phyloP scores from a whole-genome alignment of 1,139 yeast genomes.

The Sugiyamaella castrensis region DNA sequence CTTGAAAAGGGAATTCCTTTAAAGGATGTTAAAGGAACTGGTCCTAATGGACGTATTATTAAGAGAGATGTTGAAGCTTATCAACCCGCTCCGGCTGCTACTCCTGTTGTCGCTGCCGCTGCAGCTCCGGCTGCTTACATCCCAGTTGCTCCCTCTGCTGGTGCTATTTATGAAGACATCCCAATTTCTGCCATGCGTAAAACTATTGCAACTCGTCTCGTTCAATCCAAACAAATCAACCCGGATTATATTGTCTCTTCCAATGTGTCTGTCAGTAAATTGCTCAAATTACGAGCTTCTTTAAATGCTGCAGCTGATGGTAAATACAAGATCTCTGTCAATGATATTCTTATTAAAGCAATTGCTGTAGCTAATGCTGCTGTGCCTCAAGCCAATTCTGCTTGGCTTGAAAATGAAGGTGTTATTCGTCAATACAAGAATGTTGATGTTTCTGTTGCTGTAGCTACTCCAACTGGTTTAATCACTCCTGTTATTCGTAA shows the following conservation, averaged over 20 bases:
- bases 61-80: conserved; percentile 83
- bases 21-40: conserved; percentile 82
- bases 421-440: conserved; percentile 87
- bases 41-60: conserved; percentile 92
- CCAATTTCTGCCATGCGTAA: conserved; percentile 92
- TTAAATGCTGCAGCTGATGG: conserved; percentile 84
- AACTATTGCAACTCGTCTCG: conserved; percentile 85
- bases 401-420: conserved; percentile 87
- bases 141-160: conserved; percentile 51
- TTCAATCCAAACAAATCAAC: conserved; percentile 77
- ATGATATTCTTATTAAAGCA: conserved; percentile 93
- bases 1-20: conserved; percentile 88
- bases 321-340: conserved; percentile 86
- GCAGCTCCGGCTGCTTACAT: conserved; percentile 45
- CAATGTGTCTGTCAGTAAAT: conserved; percentile 78
- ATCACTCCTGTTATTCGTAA: conserved; percentile 92
- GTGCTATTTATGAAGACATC: conserved; percentile 68
- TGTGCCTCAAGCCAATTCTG: conserved; percentile 92
- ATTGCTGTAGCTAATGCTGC: conserved; percentile 83
- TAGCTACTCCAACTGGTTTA: conserved; percentile 95
- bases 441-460: conserved; percentile 98
- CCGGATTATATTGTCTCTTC: conserved; percentile 95
- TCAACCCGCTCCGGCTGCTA: conserved; percentile 42
- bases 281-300: conserved; percentile 87
- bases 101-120: conserved; percentile 41